Base-by-base conservation (phyloP, 257 asterid species). In the Solanum etuberosum region DNA sequence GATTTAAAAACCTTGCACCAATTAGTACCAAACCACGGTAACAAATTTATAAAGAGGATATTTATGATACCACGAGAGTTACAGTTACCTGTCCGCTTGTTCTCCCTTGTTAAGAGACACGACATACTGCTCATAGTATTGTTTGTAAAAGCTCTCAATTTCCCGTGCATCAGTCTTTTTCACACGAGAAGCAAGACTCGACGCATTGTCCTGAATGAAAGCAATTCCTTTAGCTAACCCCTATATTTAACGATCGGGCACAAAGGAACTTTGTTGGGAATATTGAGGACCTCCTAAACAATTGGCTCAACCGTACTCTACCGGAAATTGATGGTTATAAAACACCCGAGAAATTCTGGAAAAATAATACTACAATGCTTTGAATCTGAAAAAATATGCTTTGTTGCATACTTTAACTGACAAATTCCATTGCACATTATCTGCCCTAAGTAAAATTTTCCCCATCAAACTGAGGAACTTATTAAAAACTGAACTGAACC, bases 111-210 rank as follows among this genome's bases (percentile, higher is more conserved):
- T 95, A 88, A 97, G 99, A 83, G 98, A 93, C 92, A 92, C 87
- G 83, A 97, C 96, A 93, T 97, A 97, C 38, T 94, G 93, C 94
- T 97, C 98, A 87, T 97, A 95, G 90, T 95, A 97, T 86, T 97
- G 97, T 91, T 97, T 94, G 92, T 97, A 97, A 92, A 93, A 97
- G 94, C 99, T 96, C 94, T 94, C 97, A 40, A 97, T 97, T 95
- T 97, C 99, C 89, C 98, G 91, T 61, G 98, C 98, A 92, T 97
- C 99, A 4, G 98, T 96, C 93, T 95, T 95, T 90, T 97, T 95
- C 61, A 95, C 98, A 51, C 99, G 94, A 37, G 92, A 86, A 81
- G 94, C 92, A 92, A 95, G 98, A 89, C 98, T 94, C 35, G 99
- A 88, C 78, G 96, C 94, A 90, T 97, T 91, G 88, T 97, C 99